phyloP scores from a whole-genome alignment of 306 rosid genomes.

The Malus domestica region ASM211411v1 NC_041792.1:30985407-30985906 shows the following conservation, averaged over 20 bases:
- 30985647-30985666: conserved; percentile 8
- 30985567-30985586: background rate
- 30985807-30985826: background rate
- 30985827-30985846: background rate
- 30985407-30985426: conserved; percentile 3
- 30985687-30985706: conserved; percentile 74
- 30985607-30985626: conserved; percentile 20
- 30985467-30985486: background rate
- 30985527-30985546: conserved; percentile 10
- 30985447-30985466: background rate
- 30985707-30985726: conserved; percentile 68
- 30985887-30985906: background rate
- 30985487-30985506: conserved; percentile 24
- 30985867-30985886: background rate
- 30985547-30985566: conserved; percentile 16
- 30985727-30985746: conserved; percentile 79
- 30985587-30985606: conserved; percentile 20
- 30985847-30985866: background rate
- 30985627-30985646: background rate
- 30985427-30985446: background rate
- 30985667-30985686: conserved; percentile 68
- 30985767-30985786: background rate
- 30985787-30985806: background rate
- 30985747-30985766: conserved; percentile 68
- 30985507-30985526: conserved; percentile 31